These are phyloP conservation scores for Dionaea muscipula DNA, from an alignment of 179 eudicot genomes.

Conservation along the genomic window DNA sequence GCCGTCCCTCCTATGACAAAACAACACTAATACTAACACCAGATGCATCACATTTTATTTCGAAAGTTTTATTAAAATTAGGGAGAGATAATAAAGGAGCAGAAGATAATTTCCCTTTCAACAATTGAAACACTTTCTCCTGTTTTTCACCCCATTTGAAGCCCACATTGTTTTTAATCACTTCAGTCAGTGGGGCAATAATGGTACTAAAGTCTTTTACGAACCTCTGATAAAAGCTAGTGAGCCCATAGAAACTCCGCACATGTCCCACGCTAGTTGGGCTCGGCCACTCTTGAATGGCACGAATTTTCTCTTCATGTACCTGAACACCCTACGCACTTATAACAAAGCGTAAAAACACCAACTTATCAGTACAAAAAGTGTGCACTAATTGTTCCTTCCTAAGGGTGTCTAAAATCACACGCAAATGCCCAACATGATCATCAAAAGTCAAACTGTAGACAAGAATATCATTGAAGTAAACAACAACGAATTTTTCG, in stretches of 20 bases:
- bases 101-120: not conserved
- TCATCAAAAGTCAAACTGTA: not conserved
- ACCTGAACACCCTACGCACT: no score
- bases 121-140: not conserved
- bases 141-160: not conserved
- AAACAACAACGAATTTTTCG: no score
- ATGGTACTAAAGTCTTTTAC: not conserved
- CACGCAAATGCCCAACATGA: not conserved
- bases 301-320: no score
- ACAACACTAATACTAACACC: no score
- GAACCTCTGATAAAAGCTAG: conserved; percentile 1
- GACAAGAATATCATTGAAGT: not conserved
- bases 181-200: not conserved
- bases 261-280: not conserved
- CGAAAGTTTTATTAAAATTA: not conserved
- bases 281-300: not conserved
- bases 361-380: no score
- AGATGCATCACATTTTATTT: conserved; percentile 1
- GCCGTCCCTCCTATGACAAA: no score
- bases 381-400: not conserved
- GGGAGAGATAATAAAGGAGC: not conserved
- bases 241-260: conserved; percentile 1
- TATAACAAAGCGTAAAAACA: no score
- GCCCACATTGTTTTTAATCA: not conserved
- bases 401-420: not conserved